These are phyloP conservation scores for Lepidium didymum DNA, from an alignment of 345 rosid species.

Conservation along the genomic window DNA sequence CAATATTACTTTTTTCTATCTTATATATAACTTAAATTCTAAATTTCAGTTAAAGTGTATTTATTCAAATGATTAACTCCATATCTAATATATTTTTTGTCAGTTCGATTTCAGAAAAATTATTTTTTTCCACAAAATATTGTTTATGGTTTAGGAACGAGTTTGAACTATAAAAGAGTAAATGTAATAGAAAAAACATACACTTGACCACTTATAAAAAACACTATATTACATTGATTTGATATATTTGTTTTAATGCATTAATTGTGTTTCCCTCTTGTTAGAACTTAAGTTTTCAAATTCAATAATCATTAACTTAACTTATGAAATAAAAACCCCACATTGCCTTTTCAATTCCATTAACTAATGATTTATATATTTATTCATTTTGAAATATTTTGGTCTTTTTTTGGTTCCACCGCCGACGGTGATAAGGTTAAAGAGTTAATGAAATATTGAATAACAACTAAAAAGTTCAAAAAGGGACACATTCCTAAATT, in stretches of 20 bases:
- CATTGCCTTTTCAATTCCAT: constrained; percentile 11
- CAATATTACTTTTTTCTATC: no score
- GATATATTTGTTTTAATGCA: neutral
- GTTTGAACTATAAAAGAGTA: no score
- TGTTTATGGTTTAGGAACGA: no score
- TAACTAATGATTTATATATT: constrained; percentile 5
- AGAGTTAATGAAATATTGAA: neutral
- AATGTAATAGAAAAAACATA: no score
- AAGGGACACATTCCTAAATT: constrained; percentile 6
- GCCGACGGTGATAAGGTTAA: constrained; percentile 16
- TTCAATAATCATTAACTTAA: constrained; percentile 20
- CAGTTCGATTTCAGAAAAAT: no score
- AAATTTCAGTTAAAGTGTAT: no score
- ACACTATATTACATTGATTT: neutral
- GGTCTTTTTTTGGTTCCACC: constrained; percentile 6
- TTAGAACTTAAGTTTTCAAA: constrained; percentile 29
- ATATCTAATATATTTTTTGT: no score
- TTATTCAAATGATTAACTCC: no score
- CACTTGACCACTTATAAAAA: no score
- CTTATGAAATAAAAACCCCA: constrained; percentile 14
- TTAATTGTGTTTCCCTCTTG: constrained; percentile 32
- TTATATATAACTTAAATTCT: no score
- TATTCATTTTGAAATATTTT: neutral
- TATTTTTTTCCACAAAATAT: no score
- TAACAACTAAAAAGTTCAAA: neutral